Percentiles rank a stretch among this genome's conserved stretches.
Conservation (phyloP, 2,329 filamentous ascomycete species). For the Leptodontidium sp. region DNA sequence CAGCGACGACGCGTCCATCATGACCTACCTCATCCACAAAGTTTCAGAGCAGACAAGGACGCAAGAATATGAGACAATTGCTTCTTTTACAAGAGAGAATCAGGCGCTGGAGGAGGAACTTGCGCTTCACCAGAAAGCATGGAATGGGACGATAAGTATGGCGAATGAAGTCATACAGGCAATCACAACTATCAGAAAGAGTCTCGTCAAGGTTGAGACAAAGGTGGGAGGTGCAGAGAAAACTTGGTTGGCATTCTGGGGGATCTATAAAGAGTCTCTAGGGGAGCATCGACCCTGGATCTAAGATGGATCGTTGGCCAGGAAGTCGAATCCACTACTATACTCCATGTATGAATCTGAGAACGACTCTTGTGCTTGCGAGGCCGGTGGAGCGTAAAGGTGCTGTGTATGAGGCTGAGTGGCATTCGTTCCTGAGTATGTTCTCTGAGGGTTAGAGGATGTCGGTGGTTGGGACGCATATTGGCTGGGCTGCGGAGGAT, state of each 20-base stretch:
- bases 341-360: conserved; percentile 29
- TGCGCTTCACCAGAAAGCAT: conserved; percentile 21
- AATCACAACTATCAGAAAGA: conserved; percentile 29
- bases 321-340: conserved; percentile 25
- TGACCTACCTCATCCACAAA: conserved; percentile 27
- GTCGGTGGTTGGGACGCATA: conserved; percentile 10
- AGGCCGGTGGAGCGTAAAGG: conserved; percentile 14
- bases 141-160: conserved; percentile 30
- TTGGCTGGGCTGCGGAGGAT: conserved; percentile 19
- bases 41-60: conserved; percentile 30
- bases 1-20: conserved; percentile 29
- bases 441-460: conserved; percentile 14
- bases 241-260: conserved; percentile 34
- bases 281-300: conserved; percentile 28
- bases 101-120: conserved; percentile 32
- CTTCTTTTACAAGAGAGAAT: conserved; percentile 31
- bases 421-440: conserved; percentile 26
- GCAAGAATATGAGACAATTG: conserved; percentile 33
- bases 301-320: conserved; percentile 27
- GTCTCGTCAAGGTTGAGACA: conserved; percentile 26
- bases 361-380: conserved; percentile 22
- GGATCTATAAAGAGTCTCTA: conserved; percentile 33
- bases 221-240: conserved; percentile 27
- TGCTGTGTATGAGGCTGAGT: conserved; percentile 21
- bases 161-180: conserved; percentile 28